phyloP scores from a whole-genome alignment of 2,329 filamentous ascomycete genomes.

The Fusarium phyllophilum region DNA sequence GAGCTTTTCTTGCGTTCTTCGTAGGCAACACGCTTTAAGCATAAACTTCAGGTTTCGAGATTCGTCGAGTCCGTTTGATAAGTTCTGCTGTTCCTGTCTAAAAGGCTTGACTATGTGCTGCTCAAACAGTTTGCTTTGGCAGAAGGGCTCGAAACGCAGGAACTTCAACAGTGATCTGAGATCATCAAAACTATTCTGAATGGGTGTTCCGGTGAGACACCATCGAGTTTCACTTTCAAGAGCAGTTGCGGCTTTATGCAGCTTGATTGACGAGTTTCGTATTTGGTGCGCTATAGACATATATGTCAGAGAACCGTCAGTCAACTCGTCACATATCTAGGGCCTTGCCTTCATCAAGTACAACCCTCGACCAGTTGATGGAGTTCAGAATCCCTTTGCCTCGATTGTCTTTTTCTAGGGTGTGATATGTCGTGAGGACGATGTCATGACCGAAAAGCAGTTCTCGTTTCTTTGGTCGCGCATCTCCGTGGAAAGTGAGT shows the following conservation, averaged over 20 bases:
- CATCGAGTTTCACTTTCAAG: accelerated
- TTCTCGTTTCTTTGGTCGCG: accelerated
- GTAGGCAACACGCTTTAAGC: not conserved
- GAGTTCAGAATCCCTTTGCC: accelerated
- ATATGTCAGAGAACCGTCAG: accelerated
- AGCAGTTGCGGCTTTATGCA: accelerated
- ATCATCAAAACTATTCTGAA: not conserved
- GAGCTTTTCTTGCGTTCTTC: accelerated
- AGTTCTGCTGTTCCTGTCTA: accelerated
- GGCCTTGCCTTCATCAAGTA: not conserved
- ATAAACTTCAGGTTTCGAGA: not conserved
- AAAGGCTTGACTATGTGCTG: not conserved
- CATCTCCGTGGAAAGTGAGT: not conserved
- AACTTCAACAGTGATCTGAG: not conserved
- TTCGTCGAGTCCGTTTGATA: accelerated
- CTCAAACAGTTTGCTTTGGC: accelerated
- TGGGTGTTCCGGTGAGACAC: not conserved
- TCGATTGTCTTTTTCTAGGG: not conserved
- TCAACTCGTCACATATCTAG: accelerated
- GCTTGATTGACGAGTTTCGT: not conserved
- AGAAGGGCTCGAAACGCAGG: not conserved
- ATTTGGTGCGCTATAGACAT: not conserved
- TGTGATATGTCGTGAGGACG: not conserved
- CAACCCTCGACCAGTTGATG: not conserved
- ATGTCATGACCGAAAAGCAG: not conserved